phyloP scores from a whole-genome alignment of 2,329 filamentous ascomycete genomes.

The Penicillium sp. region DNA sequence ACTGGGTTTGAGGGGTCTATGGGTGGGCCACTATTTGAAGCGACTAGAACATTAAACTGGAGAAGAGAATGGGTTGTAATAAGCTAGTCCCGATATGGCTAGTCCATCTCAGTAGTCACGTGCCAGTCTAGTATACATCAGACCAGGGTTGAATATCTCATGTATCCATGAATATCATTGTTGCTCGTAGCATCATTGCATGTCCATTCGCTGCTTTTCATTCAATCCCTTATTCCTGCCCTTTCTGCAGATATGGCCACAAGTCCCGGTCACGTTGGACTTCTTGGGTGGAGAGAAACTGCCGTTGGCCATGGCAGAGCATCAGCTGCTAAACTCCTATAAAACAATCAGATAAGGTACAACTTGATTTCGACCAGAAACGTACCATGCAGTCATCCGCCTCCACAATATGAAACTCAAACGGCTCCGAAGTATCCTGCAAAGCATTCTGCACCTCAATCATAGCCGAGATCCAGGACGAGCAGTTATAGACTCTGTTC shows the following conservation, averaged over 20 bases:
- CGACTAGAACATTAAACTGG: no score
- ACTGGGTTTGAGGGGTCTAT: no score
- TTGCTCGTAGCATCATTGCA: not conserved
- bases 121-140: no score
- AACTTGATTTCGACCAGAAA: no score
- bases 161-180: not conserved
- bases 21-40: no score
- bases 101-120: no score
- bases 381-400: not conserved
- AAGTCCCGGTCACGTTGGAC: not conserved
- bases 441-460: slow-evolving; percentile 2
- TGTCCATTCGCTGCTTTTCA: not conserved
- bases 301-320: not conserved
- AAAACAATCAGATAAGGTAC: not conserved
- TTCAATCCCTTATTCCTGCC: not conserved
- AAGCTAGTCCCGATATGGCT: no score
- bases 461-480: slow-evolving; percentile 1
- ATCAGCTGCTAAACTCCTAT: not conserved
- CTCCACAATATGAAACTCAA: not conserved
- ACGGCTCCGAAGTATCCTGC: not conserved
- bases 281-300: not conserved
- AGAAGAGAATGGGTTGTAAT: no score
- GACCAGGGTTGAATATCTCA: no score
- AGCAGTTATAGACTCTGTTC: not conserved
- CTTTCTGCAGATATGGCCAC: not conserved